Evolutionary conservation across 2,329 filamentous ascomycete genomes (phyloP), one percentile per base, ranked within the genome.

Genomic region (Clonostachys rosea): DNA sequence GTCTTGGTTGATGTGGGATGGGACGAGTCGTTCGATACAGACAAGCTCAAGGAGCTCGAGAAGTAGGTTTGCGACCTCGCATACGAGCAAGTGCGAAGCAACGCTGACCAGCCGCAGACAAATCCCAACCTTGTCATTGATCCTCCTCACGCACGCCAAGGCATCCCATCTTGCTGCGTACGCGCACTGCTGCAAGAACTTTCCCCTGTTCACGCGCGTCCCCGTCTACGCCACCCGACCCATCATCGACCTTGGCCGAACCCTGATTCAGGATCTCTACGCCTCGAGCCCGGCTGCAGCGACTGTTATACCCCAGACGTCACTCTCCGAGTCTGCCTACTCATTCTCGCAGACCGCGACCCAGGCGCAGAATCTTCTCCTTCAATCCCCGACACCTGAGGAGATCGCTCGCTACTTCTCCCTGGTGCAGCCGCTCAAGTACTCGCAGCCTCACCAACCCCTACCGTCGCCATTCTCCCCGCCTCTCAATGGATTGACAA

Each of bases 131-230:
- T 78, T 99, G 40, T 97, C 94, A 4, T 78, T 99, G 56, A 86
- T 99, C 59, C 87, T 99, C 39, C 79, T 99, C 55, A 99, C 94
- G 2, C 94, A 99, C 66, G 89, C 94, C 52, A 99, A 92, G 1
- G 81, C 89, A 45, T 84, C 89, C 45, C 94, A 99, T 70, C 80
- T 99, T 48, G 92, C 89, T 55, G 94, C 94, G 49, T 96, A 89
- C 65, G 91, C 89, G 40, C 91, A 97, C 66, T 96, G 91, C 73
- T 97, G 94, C 83, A 96, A 96, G 68, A 86, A 96, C 66, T 87
- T 97, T 52, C 91, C 94, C 42, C 77, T 89, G 42, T 99, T 99
- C 69, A 87, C 86, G 10, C 86, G 91, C 60, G 91, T 99, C 51
- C 94, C 94, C 39, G 84, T 96, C 49, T 99, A 96, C 69, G 94